A percentile compares a stretch with the other conserved stretches of the same genome.
phyloP scores from a whole-genome alignment of 352 stramenopile species.

The Phytophthora europaea region DNA sequence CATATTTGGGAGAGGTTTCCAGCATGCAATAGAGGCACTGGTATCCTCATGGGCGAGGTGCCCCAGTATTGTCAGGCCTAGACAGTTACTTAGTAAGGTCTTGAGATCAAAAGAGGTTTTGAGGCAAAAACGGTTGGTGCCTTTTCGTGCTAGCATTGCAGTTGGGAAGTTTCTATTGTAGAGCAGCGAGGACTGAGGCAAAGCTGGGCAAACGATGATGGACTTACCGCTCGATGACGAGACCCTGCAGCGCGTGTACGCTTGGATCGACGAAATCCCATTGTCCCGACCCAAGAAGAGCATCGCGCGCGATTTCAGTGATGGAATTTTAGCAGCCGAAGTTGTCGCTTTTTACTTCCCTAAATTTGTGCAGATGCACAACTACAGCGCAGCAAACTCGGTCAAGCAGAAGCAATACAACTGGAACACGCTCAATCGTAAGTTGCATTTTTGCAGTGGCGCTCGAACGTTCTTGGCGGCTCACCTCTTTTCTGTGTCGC shows the following conservation, averaged over 20 bases:
- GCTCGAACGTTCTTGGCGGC: background rate
- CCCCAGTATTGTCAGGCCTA: background rate
- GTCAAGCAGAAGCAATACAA: conserved; percentile 97
- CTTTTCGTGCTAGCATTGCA: conserved; percentile 36
- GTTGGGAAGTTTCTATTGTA: background rate
- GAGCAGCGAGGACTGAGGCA: background rate
- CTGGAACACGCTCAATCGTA: conserved; percentile 95
- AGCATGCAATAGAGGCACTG: conserved; percentile 28
- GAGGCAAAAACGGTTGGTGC: conserved; percentile 36
- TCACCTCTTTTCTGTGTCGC: conserved; percentile 9
- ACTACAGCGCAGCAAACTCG: conserved; percentile 95
- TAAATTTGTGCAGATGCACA: conserved; percentile 97
- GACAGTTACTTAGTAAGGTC: background rate
- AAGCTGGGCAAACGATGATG: conserved; percentile 40
- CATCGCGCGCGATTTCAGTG: conserved; percentile 96
- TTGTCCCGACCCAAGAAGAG: conserved; percentile 96
- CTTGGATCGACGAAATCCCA: conserved; percentile 97
- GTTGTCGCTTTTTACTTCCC: conserved; percentile 96
- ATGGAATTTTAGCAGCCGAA: conserved; percentile 92
- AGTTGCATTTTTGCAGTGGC: conserved; percentile 10
- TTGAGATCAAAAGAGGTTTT: background rate
- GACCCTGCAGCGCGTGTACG: conserved; percentile 94
- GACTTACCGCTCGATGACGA: conserved; percentile 87
- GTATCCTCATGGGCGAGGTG: background rate
- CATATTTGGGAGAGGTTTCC: conserved; percentile 5